Evolutionary conservation across 2,329 filamentous ascomycete species (phyloP).

Genomic region (Ophiostoma montium): DNA sequence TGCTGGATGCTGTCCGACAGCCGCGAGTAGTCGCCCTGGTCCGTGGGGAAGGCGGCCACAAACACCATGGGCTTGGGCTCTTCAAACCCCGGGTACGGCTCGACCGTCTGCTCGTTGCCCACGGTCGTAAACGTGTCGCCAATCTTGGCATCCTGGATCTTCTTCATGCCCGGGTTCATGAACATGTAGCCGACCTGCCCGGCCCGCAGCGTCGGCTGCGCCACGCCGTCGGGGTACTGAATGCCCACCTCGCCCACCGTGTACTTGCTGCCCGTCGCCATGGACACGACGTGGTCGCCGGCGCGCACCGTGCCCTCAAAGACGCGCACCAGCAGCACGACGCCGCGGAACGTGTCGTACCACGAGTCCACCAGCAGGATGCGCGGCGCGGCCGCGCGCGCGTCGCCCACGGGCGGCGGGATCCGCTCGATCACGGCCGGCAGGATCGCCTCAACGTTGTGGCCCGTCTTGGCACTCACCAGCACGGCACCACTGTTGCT

Average conservation of each 20-base stretch:
- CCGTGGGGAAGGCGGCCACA: constrained; percentile 87
- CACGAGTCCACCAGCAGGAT: constrained; percentile 91
- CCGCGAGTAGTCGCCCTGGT: constrained; percentile 74
- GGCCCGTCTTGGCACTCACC: constrained; percentile 86
- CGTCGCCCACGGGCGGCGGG: constrained; percentile 64
- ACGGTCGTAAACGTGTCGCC: constrained; percentile 87
- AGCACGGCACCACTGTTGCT: constrained; percentile 34
- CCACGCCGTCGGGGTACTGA: constrained; percentile 78
- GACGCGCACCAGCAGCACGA: constrained; percentile 77
- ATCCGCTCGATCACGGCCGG: constrained; percentile 77
- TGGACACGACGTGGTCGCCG: constrained; percentile 75
- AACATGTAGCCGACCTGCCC: constrained; percentile 94
- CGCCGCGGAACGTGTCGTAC: constrained; percentile 94
- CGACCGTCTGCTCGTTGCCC: constrained; percentile 59
- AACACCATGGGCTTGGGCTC: constrained; percentile 99
- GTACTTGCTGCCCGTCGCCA: constrained; percentile 81
- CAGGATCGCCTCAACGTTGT: constrained; percentile 71
- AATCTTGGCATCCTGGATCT: constrained; percentile 85
- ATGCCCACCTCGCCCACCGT: constrained; percentile 93
- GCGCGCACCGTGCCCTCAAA: constrained; percentile 77
- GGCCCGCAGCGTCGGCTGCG: constrained; percentile 66
- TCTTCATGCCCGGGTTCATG: constrained; percentile 98
- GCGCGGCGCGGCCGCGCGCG: constrained; percentile 56
- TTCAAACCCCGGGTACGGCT: constrained; percentile 81
- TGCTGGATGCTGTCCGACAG: constrained; percentile 91